Evolutionary conservation across 257 asterid species (phyloP), one percentile per base, ranked within the genome.

Genomic region (Primulina huaijiensis): DNA sequence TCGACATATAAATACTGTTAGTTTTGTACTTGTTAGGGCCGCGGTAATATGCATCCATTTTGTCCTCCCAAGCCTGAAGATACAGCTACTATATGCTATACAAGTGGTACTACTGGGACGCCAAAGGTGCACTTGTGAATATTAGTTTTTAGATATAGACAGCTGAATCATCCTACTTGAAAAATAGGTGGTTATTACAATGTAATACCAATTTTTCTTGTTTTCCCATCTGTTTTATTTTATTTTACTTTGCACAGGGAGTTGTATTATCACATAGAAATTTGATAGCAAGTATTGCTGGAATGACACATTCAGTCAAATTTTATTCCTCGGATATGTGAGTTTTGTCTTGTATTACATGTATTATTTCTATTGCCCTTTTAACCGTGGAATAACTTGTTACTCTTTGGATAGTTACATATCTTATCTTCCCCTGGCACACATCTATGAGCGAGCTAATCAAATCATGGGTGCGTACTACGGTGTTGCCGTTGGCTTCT

Each of bases 91-190:
- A 80, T 93, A 83, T 93, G 98, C 86, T 92, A 92, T 75, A 90
- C 97, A 19, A 92, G 98, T 74, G 98, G 98, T 52, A 92, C 98
- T 62, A 93, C 98, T 50, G 98, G 98, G 69, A 93, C 98, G 37
- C 98, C 98, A 35, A 93, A 93, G 97, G 98, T 93, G 71, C 23
- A 30, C 43, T 23, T 77, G 40, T 74, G 50, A 27, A 46, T 62
- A 76, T 71, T 53, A 19, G 56, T 65, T 60, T 77, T 50, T 50
- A 40, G 61, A 33, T 68, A 52, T 30, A 64, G 46, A 59, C 68
- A 56, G 76, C 19, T 70, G 27, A 66, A 71, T 52, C 73, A 62
- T 46, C 68, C 34, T 52, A 63, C 64, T 60, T 64, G 16, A 62
- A 65, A 7, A 63, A 17, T 55, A 61, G n/a, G 17, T 65, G 62